These are phyloP conservation scores for Austroboletus novae-zelandiae DNA, from an alignment of 1,284 basidiomycete genomes.

Conservation along the genomic window DNA sequence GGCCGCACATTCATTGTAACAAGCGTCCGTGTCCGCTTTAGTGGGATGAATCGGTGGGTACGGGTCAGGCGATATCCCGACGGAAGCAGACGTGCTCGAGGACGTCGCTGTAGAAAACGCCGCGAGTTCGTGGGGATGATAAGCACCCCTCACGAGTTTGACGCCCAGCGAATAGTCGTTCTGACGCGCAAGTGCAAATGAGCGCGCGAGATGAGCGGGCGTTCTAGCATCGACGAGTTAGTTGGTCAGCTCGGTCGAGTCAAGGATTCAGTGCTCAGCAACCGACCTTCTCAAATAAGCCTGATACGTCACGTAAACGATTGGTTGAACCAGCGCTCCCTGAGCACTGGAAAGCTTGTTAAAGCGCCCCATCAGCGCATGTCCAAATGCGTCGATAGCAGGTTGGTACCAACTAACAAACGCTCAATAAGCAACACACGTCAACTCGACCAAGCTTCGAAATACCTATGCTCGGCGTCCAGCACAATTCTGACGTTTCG, in stretches of 20 bases:
- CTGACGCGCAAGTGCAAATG: slow-evolving; percentile 66
- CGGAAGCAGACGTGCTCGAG: slow-evolving; percentile 10
- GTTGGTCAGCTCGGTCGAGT: slow-evolving; percentile 6
- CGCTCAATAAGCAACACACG: not conserved
- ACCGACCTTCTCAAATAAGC: slow-evolving; percentile 74
- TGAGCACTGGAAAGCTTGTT: slow-evolving; percentile 49
- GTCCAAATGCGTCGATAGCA: slow-evolving; percentile 76
- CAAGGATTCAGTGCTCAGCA: not conserved
- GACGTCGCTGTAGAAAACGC: slow-evolving; percentile 38
- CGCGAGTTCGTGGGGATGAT: slow-evolving; percentile 76
- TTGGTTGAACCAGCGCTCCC: slow-evolving; percentile 47
- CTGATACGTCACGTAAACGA: slow-evolving; percentile 82
- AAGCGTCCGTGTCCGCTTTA: slow-evolving; percentile 77
- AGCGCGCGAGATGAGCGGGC: slow-evolving; percentile 63
- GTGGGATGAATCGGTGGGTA: slow-evolving; percentile 65
- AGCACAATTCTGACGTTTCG: slow-evolving; percentile 67
- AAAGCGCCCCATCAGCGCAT: slow-evolving; percentile 75
- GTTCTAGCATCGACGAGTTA: slow-evolving; percentile 44
- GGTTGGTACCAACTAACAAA: slow-evolving; percentile 73
- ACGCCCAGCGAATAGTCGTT: slow-evolving; percentile 83
- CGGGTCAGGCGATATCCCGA: slow-evolving; percentile 54
- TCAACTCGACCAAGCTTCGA: not conserved
- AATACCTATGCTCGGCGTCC: slow-evolving; percentile 78
- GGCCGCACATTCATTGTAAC: slow-evolving; percentile 71
- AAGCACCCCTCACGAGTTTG: slow-evolving; percentile 95